Percentiles rank a stretch among this genome's conserved stretches.
Evolutionary conservation across 805 yeast genomes (phyloP).

Genomic region (Cyberlindnera saturnus): DNA sequence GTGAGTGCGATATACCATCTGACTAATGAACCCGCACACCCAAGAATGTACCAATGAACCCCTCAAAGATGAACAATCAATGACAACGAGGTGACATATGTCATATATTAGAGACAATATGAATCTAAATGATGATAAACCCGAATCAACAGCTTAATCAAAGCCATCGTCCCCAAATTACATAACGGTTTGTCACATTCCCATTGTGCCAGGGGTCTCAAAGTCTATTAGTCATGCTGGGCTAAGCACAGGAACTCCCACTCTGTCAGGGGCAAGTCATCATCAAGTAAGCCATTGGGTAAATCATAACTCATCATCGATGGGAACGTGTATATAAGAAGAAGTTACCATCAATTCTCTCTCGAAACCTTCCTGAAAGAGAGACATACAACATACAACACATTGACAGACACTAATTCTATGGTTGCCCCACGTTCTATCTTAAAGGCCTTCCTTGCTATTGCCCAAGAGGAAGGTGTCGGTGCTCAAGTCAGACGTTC

Average conservation of each 20-base stretch:
- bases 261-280: constrained; percentile 1
- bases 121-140: no score
- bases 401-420: background rate
- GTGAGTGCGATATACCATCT: no score
- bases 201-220: background rate
- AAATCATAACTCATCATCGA: background rate
- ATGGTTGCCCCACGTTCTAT: constrained; percentile 37
- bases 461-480: constrained; percentile 76
- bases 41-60: no score
- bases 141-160: background rate
- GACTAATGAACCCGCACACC: no score
- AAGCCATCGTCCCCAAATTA: background rate
- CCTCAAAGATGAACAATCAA: no score
- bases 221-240: background rate
- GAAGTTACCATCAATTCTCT: no score
- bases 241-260: background rate
- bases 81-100: no score
- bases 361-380: no score
- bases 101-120: no score
- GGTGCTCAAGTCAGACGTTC: constrained; percentile 86
- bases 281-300: background rate
- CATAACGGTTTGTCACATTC: background rate
- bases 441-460: constrained; percentile 46
- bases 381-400: background rate
- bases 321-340: background rate